Conservation (phyloP, 768 basidiomycete species). For the Kwoniella botswanensis region DNA sequence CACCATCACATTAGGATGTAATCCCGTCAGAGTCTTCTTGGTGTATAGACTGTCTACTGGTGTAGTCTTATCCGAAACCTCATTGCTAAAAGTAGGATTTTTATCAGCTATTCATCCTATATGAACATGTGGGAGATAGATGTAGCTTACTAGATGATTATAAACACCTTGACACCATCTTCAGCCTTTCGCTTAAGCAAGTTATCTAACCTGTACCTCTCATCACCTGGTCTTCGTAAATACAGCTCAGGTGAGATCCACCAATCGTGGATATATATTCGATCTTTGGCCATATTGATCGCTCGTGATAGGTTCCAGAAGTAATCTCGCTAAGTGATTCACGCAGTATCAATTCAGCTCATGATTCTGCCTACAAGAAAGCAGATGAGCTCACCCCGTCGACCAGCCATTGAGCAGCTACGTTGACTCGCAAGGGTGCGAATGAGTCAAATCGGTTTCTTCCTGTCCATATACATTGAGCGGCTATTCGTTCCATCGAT, state of each 20-base stretch:
- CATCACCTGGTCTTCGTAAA: slow-evolving; percentile 80
- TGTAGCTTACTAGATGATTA: slow-evolving; percentile 81
- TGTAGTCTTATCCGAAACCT: slow-evolving; percentile 93
- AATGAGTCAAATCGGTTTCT: slow-evolving; percentile 91
- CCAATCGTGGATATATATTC: slow-evolving; percentile 97
- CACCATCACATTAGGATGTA: slow-evolving; percentile 93
- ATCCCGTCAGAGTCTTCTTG: slow-evolving; percentile 74
- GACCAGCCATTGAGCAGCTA: slow-evolving; percentile 96
- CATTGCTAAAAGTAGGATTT: no score
- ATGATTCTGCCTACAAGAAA: no score
- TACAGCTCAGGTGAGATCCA: slow-evolving; percentile 79
- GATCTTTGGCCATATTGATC: slow-evolving; percentile 82
- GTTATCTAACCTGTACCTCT: slow-evolving; percentile 82
- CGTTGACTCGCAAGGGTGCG: slow-evolving; percentile 88
- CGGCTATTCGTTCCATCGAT: slow-evolving; percentile 78
- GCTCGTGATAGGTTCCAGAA: slow-evolving; percentile 97
- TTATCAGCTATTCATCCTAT: slow-evolving; percentile 8
- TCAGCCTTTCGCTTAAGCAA: slow-evolving; percentile 88
- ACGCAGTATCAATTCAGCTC: no score
- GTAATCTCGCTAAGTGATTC: slow-evolving; percentile 77
- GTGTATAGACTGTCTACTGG: slow-evolving; percentile 95
- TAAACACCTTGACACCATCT: slow-evolving; percentile 92
- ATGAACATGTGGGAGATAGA: no score
- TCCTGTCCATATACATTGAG: slow-evolving; percentile 75
- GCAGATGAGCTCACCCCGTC: slow-evolving; percentile 73